A percentile compares a stretch with the other conserved stretches of the same genome.
Evolutionary conservation across 2,329 filamentous ascomycete species (phyloP).

Genomic region (Trichophyton benhamiae): DNA sequence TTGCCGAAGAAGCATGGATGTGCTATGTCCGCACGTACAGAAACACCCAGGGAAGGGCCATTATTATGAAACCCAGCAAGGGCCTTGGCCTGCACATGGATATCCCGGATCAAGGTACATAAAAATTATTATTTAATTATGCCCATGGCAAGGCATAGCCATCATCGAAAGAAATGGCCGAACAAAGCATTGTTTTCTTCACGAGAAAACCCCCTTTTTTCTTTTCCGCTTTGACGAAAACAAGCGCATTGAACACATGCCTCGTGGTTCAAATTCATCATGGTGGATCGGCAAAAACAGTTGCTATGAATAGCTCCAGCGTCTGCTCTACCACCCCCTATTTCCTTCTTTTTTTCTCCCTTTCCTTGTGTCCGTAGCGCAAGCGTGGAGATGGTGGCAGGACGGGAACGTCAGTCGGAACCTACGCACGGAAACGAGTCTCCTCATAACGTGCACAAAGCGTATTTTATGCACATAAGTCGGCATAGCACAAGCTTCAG

Average conservation of each 20-base stretch:
- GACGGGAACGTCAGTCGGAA: neutral
- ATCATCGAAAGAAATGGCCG: no score
- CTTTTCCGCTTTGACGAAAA: no score
- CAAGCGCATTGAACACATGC: neutral
- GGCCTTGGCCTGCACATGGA: neutral
- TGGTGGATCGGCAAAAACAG: neutral
- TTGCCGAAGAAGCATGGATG: neutral
- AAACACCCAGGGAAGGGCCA: neutral
- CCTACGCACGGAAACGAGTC: neutral
- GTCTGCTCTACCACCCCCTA: neutral
- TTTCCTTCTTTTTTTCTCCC: neutral
- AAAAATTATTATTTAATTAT: no score
- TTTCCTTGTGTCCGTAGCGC: neutral
- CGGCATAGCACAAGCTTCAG: neutral
- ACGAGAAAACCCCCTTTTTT: no score
- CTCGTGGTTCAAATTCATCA: neutral
- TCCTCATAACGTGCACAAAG: neutral
- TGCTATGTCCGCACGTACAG: neutral
- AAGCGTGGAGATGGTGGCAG: neutral
- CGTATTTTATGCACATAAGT: neutral
- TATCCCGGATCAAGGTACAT: no score
- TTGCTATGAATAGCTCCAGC: neutral
- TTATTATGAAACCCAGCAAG: neutral
- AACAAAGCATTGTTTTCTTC: no score
- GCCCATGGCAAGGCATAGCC: no score